A percentile compares a stretch with the other conserved stretches of the same genome.
These are phyloP conservation scores for Arabis alpina DNA, from an alignment of 345 rosid species.

Conservation along the genomic window DNA sequence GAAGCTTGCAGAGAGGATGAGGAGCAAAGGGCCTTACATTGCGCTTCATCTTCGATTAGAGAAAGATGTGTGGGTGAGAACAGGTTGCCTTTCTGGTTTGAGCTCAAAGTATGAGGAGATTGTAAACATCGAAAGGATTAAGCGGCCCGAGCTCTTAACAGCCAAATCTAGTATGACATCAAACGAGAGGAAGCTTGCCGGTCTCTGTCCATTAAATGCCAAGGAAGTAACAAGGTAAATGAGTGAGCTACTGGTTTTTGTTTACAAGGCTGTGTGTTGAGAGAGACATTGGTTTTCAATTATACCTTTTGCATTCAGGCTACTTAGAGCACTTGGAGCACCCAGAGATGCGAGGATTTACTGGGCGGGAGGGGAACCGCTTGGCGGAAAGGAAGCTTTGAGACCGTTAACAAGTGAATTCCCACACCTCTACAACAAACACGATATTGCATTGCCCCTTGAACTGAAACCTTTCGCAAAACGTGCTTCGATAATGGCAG, in stretches of 20 bases:
- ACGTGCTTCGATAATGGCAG: constrained; percentile 87
- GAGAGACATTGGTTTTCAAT: background rate
- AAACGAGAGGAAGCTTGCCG: constrained; percentile 78
- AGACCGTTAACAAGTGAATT: constrained; percentile 66
- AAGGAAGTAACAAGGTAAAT: constrained; percentile 81
- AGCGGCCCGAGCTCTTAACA: constrained; percentile 87
- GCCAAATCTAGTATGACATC: constrained; percentile 82
- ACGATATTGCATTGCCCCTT: constrained; percentile 77
- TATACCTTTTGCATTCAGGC: constrained; percentile 45
- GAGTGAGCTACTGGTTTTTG: background rate
- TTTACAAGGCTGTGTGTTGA: background rate
- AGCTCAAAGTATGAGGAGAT: constrained; percentile 75
- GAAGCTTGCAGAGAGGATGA: constrained; percentile 81
- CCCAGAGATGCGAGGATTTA: constrained; percentile 68
- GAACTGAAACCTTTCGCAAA: constrained; percentile 80
- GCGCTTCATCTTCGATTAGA: constrained; percentile 91
- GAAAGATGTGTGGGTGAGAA: constrained; percentile 96
- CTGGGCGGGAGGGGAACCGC: constrained; percentile 97
- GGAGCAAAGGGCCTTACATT: constrained; percentile 81
- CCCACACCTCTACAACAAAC: constrained; percentile 76
- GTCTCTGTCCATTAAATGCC: constrained; percentile 91
- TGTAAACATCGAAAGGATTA: constrained; percentile 68
- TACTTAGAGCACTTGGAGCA: constrained; percentile 95
- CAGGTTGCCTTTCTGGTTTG: constrained; percentile 92
- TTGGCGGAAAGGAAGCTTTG: constrained; percentile 85